phyloP scores from a whole-genome alignment of 1,139 yeast species.

The Candida sojae region DNA sequence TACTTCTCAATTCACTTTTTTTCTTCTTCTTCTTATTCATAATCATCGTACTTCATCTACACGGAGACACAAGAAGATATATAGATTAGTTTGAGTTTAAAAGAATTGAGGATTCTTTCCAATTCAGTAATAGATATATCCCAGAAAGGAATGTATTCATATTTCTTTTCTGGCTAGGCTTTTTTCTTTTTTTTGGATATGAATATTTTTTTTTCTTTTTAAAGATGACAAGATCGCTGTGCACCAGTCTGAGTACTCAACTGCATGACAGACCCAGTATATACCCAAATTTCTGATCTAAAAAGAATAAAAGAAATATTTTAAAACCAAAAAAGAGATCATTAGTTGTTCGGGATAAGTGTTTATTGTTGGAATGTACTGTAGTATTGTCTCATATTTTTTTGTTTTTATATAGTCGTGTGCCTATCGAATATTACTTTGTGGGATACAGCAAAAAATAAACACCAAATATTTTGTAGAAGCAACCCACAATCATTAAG shows the following conservation, averaged over 20 bases:
- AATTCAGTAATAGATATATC: background rate
- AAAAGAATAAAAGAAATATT: background rate
- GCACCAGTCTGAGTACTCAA: conserved; percentile 51
- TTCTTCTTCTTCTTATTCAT: background rate
- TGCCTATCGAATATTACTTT: no score
- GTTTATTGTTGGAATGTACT: no score
- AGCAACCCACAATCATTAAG: background rate
- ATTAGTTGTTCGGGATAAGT: no score
- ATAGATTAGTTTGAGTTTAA: background rate
- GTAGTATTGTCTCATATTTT: no score
- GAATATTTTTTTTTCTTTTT: background rate
- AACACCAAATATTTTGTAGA: no score
- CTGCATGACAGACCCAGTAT: conserved; percentile 46
- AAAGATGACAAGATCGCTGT: conserved; percentile 46
- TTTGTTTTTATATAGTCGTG: no score
- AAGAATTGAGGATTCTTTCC: background rate
- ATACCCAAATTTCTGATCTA: conserved; percentile 46
- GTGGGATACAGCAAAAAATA: no score
- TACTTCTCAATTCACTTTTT: background rate
- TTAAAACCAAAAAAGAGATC: no score
- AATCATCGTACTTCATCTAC: background rate
- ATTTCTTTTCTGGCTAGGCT: background rate
- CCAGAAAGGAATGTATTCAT: background rate
- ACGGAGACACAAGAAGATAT: background rate
- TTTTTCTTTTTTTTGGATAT: background rate